These are phyloP conservation scores for Batkoa obscura DNA, from an alignment of 371 early-diverging fungal species.

Conservation along the genomic window DNA sequence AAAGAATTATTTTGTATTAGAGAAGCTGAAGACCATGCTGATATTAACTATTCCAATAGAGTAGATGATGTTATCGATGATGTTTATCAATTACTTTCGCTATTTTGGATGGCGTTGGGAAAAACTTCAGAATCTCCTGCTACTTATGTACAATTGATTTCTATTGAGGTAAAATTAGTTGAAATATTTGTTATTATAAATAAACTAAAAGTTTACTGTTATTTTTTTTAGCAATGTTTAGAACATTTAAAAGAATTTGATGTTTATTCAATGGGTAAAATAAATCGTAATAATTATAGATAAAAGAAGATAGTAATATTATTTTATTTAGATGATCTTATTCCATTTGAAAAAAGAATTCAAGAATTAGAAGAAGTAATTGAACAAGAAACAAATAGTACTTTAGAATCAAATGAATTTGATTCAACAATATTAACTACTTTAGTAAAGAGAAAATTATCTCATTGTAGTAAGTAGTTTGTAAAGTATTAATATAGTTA, in stretches of 20 bases:
- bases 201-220: too few species aligned
- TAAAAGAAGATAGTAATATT: background rate
- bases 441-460: background rate
- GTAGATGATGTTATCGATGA: constrained; percentile 58
- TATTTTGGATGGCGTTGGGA: constrained; percentile 60
- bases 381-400: constrained; percentile 6
- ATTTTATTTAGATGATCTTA: constrained; percentile 22
- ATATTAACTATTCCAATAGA: constrained; percentile 27
- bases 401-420: too few species aligned
- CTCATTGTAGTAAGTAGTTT: constrained; percentile 17
- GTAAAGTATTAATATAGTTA: too few species aligned
- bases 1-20: constrained; percentile 26
- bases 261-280: constrained; percentile 30
- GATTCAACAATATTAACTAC: constrained; percentile 9
- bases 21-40: constrained; percentile 12
- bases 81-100: constrained; percentile 50
- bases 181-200: background rate
- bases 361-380: constrained; percentile 34
- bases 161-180: constrained; percentile 36
- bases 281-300: background rate
- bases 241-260: constrained; percentile 45
- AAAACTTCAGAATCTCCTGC: constrained; percentile 60
- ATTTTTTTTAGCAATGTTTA: constrained; percentile 35
- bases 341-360: constrained; percentile 37
- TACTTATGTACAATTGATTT: constrained; percentile 54